A percentile compares a stretch with the other conserved stretches of the same genome.
These are phyloP conservation scores for Xylaria sp. DNA, from an alignment of 2,329 filamentous ascomycete genomes.

Conservation along the genomic window DNA sequence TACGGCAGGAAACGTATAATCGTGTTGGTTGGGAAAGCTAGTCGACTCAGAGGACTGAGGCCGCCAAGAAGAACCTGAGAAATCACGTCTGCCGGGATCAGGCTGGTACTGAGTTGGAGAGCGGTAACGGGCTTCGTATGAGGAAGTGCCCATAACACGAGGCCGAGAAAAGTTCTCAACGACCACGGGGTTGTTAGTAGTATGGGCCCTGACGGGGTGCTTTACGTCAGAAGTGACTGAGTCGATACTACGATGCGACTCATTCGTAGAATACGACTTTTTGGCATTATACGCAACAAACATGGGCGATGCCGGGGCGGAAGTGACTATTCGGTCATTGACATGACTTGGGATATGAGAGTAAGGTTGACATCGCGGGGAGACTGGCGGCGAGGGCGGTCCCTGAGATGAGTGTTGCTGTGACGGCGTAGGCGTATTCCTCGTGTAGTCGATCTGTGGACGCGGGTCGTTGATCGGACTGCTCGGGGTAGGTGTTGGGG, in stretches of 20 bases:
- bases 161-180: constrained; percentile 58
- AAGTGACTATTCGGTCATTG: constrained; percentile 26
- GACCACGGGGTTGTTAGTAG: constrained; percentile 33
- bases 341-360: constrained; percentile 32
- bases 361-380: constrained; percentile 41
- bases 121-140: constrained; percentile 32
- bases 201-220: constrained; percentile 26
- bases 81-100: constrained; percentile 25
- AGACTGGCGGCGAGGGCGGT: constrained; percentile 26
- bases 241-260: constrained; percentile 20
- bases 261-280: constrained; percentile 20
- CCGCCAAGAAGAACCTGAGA: constrained; percentile 32
- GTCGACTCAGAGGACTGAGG: constrained; percentile 43
- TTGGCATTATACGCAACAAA: constrained; percentile 18
- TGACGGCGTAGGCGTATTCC: constrained; percentile 14
- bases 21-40: constrained; percentile 43
- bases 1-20: constrained; percentile 43
- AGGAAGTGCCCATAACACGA: constrained; percentile 44
- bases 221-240: constrained; percentile 24
- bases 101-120: constrained; percentile 26
- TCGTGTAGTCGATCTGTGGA: constrained; percentile 3
- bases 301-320: constrained; percentile 23
- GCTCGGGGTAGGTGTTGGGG: constrained; percentile 15
- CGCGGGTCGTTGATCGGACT: constrained; percentile 16
- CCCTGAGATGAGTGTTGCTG: constrained; percentile 1